Evolutionary conservation across 768 basidiomycete species (phyloP).

Genomic region (Auricularia sp.): DNA sequence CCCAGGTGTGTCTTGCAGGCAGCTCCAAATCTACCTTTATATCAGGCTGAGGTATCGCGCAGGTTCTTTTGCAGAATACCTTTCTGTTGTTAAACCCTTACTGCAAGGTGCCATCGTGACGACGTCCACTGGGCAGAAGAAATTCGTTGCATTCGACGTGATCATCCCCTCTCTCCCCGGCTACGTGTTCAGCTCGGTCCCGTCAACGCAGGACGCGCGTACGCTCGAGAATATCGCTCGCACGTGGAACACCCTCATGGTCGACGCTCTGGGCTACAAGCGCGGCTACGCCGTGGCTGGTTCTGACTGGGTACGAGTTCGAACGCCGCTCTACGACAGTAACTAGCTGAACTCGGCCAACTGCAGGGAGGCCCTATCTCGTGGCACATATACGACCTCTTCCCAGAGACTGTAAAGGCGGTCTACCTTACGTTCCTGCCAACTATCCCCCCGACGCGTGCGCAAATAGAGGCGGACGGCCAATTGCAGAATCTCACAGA

Average conservation of each 20-base stretch:
- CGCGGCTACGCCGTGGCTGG: slow-evolving; percentile 14
- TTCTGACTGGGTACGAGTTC: slow-evolving; percentile 14
- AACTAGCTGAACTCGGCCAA: background rate
- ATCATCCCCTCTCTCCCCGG: slow-evolving; percentile 12
- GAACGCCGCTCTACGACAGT: background rate
- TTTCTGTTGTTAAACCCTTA: background rate
- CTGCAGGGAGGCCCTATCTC: background rate
- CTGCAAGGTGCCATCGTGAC: background rate
- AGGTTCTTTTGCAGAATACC: slow-evolving; percentile 4
- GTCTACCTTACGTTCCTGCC: slow-evolving; percentile 11
- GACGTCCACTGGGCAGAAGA: background rate
- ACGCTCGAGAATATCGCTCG: slow-evolving; percentile 16
- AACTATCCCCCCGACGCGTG: background rate
- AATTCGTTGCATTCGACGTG: slow-evolving; percentile 5
- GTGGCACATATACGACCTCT: slow-evolving; percentile 8
- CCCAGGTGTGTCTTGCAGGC: slow-evolving; percentile 1
- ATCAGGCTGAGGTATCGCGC: background rate
- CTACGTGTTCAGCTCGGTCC: slow-evolving; percentile 13
- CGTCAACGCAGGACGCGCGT: slow-evolving; percentile 10
- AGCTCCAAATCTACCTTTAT: background rate
- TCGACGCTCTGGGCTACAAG: slow-evolving; percentile 16
- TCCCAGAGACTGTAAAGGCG: slow-evolving; percentile 4
- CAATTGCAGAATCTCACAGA: background rate
- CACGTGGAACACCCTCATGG: slow-evolving; percentile 19
- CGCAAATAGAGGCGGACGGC: background rate